phyloP scores from a whole-genome alignment of 2,329 filamentous ascomycete species.

The Xenosphaeropsis pyriputrescens region DNA sequence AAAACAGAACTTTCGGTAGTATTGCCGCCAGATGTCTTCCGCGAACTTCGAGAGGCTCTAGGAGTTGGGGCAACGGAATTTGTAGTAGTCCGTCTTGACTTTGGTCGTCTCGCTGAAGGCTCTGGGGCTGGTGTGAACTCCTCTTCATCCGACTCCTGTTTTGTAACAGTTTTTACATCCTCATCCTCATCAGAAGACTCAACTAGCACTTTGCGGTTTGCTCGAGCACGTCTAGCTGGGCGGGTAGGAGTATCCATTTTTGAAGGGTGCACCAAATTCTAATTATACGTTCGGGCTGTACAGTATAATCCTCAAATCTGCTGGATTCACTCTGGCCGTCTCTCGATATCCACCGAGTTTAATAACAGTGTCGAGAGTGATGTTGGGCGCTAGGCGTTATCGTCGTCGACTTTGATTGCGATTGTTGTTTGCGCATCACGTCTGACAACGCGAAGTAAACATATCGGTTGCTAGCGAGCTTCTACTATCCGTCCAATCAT shows the following conservation, averaged over 20 bases:
- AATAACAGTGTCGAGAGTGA: too few species aligned
- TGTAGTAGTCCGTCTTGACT: slow-evolving; percentile 31
- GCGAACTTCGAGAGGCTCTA: slow-evolving; percentile 22
- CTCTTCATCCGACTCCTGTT: slow-evolving; percentile 54
- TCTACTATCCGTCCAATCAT: too few species aligned
- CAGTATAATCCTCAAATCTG: too few species aligned
- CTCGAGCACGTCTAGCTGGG: slow-evolving; percentile 41
- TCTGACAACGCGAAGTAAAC: too few species aligned
- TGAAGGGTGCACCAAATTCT: too few species aligned
- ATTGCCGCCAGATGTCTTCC: slow-evolving; percentile 25
- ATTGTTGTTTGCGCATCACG: neutral
- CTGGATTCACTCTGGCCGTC: too few species aligned
- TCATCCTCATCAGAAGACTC: slow-evolving; percentile 60
- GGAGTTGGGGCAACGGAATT: slow-evolving; percentile 13
- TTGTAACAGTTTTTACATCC: slow-evolving; percentile 38
- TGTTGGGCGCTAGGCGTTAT: slow-evolving; percentile 2
- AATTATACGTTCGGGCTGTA: too few species aligned
- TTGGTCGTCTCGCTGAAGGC: slow-evolving; percentile 32
- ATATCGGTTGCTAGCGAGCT: too few species aligned
- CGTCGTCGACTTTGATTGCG: too few species aligned
- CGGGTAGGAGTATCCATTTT: slow-evolving; percentile 26
- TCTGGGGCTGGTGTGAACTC: slow-evolving; percentile 67
- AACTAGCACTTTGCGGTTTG: slow-evolving; percentile 58
- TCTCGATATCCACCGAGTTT: too few species aligned
- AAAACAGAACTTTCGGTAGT: slow-evolving; percentile 45